Percentiles rank a stretch among this genome's conserved stretches.
phyloP scores from a whole-genome alignment of 179 eudicot genomes.

The Pouteria campechiana region DNA sequence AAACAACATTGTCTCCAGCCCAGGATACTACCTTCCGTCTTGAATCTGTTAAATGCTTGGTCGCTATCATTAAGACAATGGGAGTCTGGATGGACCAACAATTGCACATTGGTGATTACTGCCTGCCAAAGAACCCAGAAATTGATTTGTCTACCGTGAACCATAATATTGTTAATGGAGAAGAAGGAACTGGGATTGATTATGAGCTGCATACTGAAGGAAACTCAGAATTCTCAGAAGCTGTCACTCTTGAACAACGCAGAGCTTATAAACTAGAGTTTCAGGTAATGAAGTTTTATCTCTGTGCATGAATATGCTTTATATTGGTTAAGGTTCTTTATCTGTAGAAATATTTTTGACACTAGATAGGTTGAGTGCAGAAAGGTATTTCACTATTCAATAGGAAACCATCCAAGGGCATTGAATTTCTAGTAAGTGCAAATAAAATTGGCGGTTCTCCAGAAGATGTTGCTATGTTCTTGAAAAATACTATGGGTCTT shows the following conservation, averaged over 20 bases:
- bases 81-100: conserved; percentile 98
- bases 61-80: conserved; percentile 74
- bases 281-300: conserved; percentile 61
- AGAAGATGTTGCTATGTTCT: conserved; percentile 72
- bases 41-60: conserved; percentile 94
- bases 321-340: too few species aligned
- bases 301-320: too few species aligned
- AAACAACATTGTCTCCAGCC: conserved; percentile 73
- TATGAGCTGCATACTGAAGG: conserved; percentile 64
- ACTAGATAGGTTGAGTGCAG: conserved; percentile 54
- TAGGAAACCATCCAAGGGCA: conserved; percentile 92
- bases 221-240: conserved; percentile 64
- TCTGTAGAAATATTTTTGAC: conserved; percentile 6
- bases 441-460: conserved; percentile 76
- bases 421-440: conserved; percentile 67
- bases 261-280: conserved; percentile 84
- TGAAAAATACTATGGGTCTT: conserved; percentile 74
- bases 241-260: conserved; percentile 92
- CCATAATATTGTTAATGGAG: conserved; percentile 33
- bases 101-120: conserved; percentile 51
- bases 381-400: conserved; percentile 87
- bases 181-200: conserved; percentile 53
- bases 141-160: conserved; percentile 34
- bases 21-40: conserved; percentile 86
- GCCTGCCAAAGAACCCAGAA: conserved; percentile 35